Percentiles rank a stretch among this genome's conserved stretches.
These are phyloP conservation scores for Mycena kentingensis DNA, from an alignment of 768 basidiomycete genomes.

Conservation along the genomic window DNA sequence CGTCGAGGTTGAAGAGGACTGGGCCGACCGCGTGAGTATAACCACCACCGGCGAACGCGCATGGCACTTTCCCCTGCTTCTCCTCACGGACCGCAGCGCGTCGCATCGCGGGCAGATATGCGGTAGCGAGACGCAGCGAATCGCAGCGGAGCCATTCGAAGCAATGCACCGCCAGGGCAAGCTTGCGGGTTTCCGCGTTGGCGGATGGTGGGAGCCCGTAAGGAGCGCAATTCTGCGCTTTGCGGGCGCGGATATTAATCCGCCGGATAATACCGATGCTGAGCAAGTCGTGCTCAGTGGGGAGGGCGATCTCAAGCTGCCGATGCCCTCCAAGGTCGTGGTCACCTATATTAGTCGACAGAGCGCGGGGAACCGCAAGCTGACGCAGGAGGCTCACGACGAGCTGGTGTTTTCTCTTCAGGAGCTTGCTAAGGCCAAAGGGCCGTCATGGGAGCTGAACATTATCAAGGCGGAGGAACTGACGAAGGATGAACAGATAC, in stretches of 20 bases:
- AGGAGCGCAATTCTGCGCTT: constrained; percentile 66
- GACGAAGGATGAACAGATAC: constrained; percentile 76
- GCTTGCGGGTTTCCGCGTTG: constrained; percentile 42
- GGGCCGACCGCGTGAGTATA: constrained; percentile 58
- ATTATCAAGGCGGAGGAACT: constrained; percentile 65
- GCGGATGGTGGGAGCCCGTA: constrained; percentile 82
- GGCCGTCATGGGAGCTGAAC: constrained; percentile 57
- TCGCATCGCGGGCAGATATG: constrained; percentile 68
- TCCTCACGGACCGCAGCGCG: constrained; percentile 77
- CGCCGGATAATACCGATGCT: constrained; percentile 22
- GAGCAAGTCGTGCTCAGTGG: constrained; percentile 8
- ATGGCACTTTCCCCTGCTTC: constrained; percentile 70
- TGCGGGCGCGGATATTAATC: constrained; percentile 48
- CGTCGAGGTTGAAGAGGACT: constrained; percentile 70
- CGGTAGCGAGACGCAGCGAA: constrained; percentile 67
- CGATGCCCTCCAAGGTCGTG: constrained; percentile 53
- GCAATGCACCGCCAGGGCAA: constrained; percentile 40
- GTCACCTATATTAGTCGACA: constrained; percentile 79
- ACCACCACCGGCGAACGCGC: constrained; percentile 42
- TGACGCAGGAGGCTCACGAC: constrained; percentile 58
- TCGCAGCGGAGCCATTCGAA: constrained; percentile 68
- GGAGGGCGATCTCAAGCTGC: constrained; percentile 31
- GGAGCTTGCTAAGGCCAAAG: constrained; percentile 47
- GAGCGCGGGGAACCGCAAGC: constrained; percentile 48
- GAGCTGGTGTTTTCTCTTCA: constrained; percentile 53